Conservation (phyloP, 768 basidiomycete genomes). For the Pleurotus ostreatus region DNA sequence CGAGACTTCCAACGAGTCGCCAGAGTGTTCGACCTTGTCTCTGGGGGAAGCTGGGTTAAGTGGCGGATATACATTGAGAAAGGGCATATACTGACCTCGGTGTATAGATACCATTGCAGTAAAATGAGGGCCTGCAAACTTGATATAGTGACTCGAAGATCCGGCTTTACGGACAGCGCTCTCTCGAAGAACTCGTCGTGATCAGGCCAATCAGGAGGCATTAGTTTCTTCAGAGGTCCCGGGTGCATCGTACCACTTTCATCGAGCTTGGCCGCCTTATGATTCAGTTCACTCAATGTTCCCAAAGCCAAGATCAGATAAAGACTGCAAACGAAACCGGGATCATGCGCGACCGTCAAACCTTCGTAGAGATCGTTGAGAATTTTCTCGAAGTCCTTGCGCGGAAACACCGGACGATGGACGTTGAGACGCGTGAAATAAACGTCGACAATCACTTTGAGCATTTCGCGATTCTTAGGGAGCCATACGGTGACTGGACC, state of each 20-base stretch:
- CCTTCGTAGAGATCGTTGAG: constrained; percentile 66
- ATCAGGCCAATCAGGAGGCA: constrained; percentile 70
- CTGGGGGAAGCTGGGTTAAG: constrained; percentile 31
- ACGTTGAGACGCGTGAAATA: constrained; percentile 78
- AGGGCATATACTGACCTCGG: constrained; percentile 51
- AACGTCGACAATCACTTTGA: constrained; percentile 55
- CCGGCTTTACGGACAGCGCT: constrained; percentile 74
- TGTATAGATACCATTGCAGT: constrained; percentile 87
- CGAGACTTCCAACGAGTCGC: constrained; percentile 83
- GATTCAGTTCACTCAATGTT: constrained; percentile 78
- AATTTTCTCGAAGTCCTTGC: constrained; percentile 61
- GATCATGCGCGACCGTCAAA: constrained; percentile 49
- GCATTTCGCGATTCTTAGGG: constrained; percentile 72
- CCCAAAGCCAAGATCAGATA: constrained; percentile 79
- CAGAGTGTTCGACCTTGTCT: constrained; percentile 87
- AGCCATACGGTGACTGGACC: constrained; percentile 58
- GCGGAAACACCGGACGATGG: constrained; percentile 75
- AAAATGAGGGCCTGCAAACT: constrained; percentile 82
- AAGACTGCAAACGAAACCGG: constrained; percentile 74
- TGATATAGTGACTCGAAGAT: constrained; percentile 76
- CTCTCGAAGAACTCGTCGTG: constrained; percentile 84
- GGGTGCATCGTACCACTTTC: constrained; percentile 10
- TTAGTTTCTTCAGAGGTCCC: constrained; percentile 42
- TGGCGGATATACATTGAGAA: constrained; percentile 7
- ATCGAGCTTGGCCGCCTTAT: constrained; percentile 54